Conservation (phyloP, 2,329 filamentous ascomycete genomes). For the Spiromastix sp. region DNA sequence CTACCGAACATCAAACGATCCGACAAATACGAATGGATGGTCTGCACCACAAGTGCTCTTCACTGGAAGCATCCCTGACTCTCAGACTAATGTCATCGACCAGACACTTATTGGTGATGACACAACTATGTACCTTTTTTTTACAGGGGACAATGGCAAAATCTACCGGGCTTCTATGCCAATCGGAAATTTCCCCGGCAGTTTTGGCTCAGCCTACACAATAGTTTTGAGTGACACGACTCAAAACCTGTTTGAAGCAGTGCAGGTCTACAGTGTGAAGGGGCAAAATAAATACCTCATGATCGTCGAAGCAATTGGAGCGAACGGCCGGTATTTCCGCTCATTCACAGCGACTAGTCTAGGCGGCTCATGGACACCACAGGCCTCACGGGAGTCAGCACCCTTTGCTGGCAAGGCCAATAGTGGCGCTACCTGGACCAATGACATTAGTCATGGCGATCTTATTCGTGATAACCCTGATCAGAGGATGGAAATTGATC, state of each 20-base stretch:
- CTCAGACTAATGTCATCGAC: constrained; percentile 49
- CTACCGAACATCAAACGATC: constrained; percentile 50
- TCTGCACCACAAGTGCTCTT: constrained; percentile 45
- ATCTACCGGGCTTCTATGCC: constrained; percentile 57
- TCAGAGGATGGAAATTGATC: constrained; percentile 52
- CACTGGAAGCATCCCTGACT: constrained; percentile 41
- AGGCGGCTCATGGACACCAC: constrained; percentile 46
- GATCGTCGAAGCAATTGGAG: constrained; percentile 54
- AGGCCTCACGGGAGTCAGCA: constrained; percentile 44
- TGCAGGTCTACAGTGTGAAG: constrained; percentile 53
- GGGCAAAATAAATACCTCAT: constrained; percentile 52
- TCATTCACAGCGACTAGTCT: constrained; percentile 53
- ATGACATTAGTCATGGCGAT: constrained; percentile 58
- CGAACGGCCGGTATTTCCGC: constrained; percentile 53
- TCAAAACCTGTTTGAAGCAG: constrained; percentile 55
- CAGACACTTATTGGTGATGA: constrained; percentile 54
- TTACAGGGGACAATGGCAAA: constrained; percentile 55
- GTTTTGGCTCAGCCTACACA: constrained; percentile 44
- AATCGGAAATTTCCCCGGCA: constrained; percentile 50
- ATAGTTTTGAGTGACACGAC: constrained; percentile 43
- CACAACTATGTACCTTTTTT: constrained; percentile 57
- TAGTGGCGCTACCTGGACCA: constrained; percentile 54
- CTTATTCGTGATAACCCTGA: constrained; percentile 47
- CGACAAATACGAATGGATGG: constrained; percentile 49
- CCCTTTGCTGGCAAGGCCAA: constrained; percentile 60